These are phyloP conservation scores for Diaporthe helianthi DNA, from an alignment of 2,329 filamentous ascomycete genomes.

Conservation along the genomic window DNA sequence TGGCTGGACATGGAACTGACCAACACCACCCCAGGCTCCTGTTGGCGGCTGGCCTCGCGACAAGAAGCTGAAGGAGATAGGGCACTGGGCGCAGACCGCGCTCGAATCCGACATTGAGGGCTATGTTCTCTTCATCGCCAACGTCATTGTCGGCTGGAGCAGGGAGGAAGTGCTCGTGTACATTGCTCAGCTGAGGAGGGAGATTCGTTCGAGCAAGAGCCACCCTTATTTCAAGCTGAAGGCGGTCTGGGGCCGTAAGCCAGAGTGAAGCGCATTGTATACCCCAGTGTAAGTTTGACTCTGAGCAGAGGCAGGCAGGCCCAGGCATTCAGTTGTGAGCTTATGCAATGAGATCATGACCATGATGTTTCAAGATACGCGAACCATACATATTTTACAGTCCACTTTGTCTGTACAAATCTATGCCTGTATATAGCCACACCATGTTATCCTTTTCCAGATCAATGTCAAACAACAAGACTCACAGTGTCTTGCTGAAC, in stretches of 20 bases:
- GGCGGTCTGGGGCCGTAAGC: constrained; percentile 43
- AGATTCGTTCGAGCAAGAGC: constrained; percentile 41
- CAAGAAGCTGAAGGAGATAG: constrained; percentile 40
- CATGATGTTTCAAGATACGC: background rate
- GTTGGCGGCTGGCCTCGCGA: constrained; percentile 42
- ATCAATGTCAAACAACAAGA: too few relatives aligned
- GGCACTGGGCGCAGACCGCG: constrained; percentile 33
- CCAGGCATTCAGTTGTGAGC: background rate
- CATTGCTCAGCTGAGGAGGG: constrained; percentile 45
- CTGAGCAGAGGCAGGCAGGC: background rate
- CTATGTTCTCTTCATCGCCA: constrained; percentile 43
- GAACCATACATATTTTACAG: background rate
- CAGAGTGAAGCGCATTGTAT: constrained; percentile 18
- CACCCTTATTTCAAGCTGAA: constrained; percentile 43
- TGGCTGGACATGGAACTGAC: too few relatives aligned
- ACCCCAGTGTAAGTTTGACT: background rate
- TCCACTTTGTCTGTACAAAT: background rate
- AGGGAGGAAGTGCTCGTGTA: constrained; percentile 45
- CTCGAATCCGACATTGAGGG: constrained; percentile 33
- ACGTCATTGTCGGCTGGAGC: constrained; percentile 47
- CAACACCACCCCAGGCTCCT: constrained; percentile 35
- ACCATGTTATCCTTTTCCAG: background rate
- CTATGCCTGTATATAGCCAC: background rate
- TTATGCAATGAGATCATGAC: background rate
- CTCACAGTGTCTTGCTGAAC: background rate